A percentile compares a stretch with the other conserved stretches of the same genome.
phyloP scores from a whole-genome alignment of 2,329 filamentous ascomycete genomes.

The Penicillium brasilianum region DNA sequence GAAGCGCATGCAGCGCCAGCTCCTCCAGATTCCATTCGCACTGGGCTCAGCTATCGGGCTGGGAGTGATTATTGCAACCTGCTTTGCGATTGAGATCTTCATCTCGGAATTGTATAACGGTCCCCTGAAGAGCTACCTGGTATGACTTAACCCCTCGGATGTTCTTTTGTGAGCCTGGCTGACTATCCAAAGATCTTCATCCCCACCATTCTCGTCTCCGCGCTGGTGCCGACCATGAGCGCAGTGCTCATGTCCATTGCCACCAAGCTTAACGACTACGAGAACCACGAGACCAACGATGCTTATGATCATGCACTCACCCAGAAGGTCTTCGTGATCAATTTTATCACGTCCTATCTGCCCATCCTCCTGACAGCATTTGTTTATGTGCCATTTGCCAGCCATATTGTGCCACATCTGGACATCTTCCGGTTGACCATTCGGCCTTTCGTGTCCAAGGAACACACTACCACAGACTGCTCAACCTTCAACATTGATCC shows the following conservation, averaged over 20 bases:
- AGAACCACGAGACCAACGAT: slow-evolving; percentile 91
- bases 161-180: slow-evolving; percentile 2
- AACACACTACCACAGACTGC: slow-evolving; percentile 68
- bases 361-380: slow-evolving; percentile 90
- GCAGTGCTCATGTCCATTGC: slow-evolving; percentile 81
- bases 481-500: slow-evolving; percentile 80
- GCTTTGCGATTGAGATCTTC: slow-evolving; percentile 95
- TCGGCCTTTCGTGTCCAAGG: slow-evolving; percentile 73
- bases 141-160: slow-evolving; percentile 56
- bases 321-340: slow-evolving; percentile 94
- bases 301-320: slow-evolving; percentile 83
- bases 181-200: slow-evolving; percentile 70
- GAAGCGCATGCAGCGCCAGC: slow-evolving; percentile 78
- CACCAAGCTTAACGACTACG: slow-evolving; percentile 76
- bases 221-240: slow-evolving; percentile 79
- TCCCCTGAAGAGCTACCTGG: slow-evolving; percentile 83
- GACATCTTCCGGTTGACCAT: slow-evolving; percentile 83
- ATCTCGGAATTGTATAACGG: slow-evolving; percentile 94
- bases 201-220: slow-evolving; percentile 83
- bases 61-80: slow-evolving; percentile 84
- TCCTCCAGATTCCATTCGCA: slow-evolving; percentile 88
- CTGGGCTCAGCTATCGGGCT: slow-evolving; percentile 74
- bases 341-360: slow-evolving; percentile 96
- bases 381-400: slow-evolving; percentile 91
- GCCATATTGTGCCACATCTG: slow-evolving; percentile 82